Evolutionary conservation across 306 rosid genomes (phyloP), one percentile per base, ranked within the genome.

Genomic region (Trichosanthes cucumerina): DNA sequence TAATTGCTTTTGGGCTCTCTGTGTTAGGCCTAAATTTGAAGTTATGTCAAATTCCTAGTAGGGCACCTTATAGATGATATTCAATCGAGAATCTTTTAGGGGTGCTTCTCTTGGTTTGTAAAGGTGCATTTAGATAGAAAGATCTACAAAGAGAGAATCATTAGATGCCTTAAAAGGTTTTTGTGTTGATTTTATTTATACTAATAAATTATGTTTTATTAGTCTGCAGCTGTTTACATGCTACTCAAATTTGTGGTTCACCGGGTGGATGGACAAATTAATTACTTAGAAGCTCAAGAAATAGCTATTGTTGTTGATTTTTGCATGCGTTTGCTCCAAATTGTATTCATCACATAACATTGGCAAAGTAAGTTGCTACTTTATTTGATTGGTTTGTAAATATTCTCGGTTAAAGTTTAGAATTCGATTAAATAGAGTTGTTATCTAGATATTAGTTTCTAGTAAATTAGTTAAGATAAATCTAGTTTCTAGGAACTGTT

Each of bases 231-330:
- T 83, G 88, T 92, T 69, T 92, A 90, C 89, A 89, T 89, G 90
- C 89, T 94, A 68, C 96, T 94, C 49, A 94, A 94, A 86, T 92
- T 90, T 85, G 96, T 92, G 26, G 96, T 94, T 75, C 92, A 81
- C 80, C 92, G 98, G 98, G 97, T 94, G 78, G 93, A 89, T 82
- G 95, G 96, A 72, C 98, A 94, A 94, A 94, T 94, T 83, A 81
- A 83, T 79, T 87, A 92, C 87, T 86, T 94, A 83, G 98, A 90
- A 89, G 86, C 93, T 72, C 88, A 81, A 73, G 97, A 94, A 83
- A 94, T 97, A 75, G 87, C 89, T 47, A 79, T 81, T 28, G 92
- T 90, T 78, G 88, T 92, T 80, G 80, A 89, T 82, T 94, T 94
- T 81, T 92, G 97, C 87, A 92, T 86, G 95, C 86, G 83, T 82